Conservation (phyloP, 768 basidiomycete genomes). For the Pisolithus orientalis region DNA sequence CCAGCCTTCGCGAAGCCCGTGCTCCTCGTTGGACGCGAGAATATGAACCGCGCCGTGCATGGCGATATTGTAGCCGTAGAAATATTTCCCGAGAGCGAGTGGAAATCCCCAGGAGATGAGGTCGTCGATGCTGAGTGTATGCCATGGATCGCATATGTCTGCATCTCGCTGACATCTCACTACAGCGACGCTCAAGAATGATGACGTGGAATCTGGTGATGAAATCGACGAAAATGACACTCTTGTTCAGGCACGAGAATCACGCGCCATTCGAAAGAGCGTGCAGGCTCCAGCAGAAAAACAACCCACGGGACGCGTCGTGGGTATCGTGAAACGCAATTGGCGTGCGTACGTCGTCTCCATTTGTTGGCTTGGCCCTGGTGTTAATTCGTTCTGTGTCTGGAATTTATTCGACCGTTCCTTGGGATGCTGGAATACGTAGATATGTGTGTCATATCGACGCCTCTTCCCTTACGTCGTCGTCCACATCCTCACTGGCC, state of each 20-base stretch:
- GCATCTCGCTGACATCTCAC: conserved; percentile 2
- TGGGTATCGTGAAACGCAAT: conserved; percentile 90
- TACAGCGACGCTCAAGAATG: conserved; percentile 77
- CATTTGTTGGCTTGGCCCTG: neutral
- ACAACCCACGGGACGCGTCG: conserved; percentile 88
- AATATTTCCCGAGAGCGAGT: conserved; percentile 79
- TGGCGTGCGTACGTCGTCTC: conserved; percentile 76
- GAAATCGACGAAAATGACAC: conserved; percentile 41
- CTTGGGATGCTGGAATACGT: conserved; percentile 1
- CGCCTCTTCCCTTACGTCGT: conserved; percentile 76
- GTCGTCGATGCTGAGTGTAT: conserved; percentile 90
- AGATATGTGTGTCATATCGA: conserved; percentile 96
- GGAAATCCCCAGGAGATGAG: conserved; percentile 89
- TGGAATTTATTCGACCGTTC: neutral
- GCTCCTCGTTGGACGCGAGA: conserved; percentile 79
- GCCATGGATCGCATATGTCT: conserved; percentile 13
- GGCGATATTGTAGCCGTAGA: conserved; percentile 92
- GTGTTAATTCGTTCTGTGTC: neutral
- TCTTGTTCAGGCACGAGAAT: neutral
- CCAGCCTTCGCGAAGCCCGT: conserved; percentile 71
- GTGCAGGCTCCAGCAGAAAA: conserved; percentile 40
- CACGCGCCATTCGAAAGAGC: neutral
- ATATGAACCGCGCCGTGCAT: conserved; percentile 93
- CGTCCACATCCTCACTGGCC: conserved; percentile 69
- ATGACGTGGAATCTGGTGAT: conserved; percentile 69